Conservation (phyloP, 768 basidiomycete genomes). For the Pholiota microspora region DNA sequence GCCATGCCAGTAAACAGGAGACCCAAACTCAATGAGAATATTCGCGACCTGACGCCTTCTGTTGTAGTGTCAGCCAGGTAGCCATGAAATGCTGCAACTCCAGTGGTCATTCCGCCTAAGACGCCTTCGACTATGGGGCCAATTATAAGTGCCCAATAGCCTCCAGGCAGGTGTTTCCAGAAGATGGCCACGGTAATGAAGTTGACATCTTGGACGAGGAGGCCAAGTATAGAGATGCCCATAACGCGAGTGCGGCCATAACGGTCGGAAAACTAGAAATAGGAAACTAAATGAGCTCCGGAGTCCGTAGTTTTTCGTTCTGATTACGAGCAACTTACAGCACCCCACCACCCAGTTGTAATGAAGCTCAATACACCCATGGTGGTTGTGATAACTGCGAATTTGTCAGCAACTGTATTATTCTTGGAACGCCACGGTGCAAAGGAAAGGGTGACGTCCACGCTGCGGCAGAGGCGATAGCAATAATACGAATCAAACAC, state of each 20-base stretch:
- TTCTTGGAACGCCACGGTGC: neutral
- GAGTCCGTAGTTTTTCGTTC: neutral
- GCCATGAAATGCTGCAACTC: slow-evolving; percentile 53
- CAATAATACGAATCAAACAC: slow-evolving; percentile 21
- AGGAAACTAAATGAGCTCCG: neutral
- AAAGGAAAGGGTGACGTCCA: neutral
- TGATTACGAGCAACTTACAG: slow-evolving; percentile 44
- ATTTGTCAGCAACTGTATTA: slow-evolving; percentile 11
- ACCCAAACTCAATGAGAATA: slow-evolving; percentile 66
- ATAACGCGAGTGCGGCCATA: slow-evolving; percentile 68
- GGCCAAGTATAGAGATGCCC: slow-evolving; percentile 56
- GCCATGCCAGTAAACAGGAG: slow-evolving; percentile 74
- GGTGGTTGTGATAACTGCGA: slow-evolving; percentile 55
- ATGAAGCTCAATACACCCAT: slow-evolving; percentile 76
- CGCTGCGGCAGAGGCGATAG: neutral
- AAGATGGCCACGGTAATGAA: slow-evolving; percentile 66
- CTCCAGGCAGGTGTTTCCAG: slow-evolving; percentile 64
- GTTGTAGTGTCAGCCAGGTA: slow-evolving; percentile 70
- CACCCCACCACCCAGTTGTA: slow-evolving; percentile 86
- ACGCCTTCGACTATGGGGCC: slow-evolving; percentile 67
- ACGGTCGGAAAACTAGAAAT: slow-evolving; percentile 71
- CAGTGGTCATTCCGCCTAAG: slow-evolving; percentile 60
- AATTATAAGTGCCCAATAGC: slow-evolving; percentile 76
- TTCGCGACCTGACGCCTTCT: slow-evolving; percentile 55
- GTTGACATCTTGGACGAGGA: slow-evolving; percentile 59